Base-by-base conservation (phyloP, 1,139 yeast genomes). In the Eremothecium gossypii region DNA sequence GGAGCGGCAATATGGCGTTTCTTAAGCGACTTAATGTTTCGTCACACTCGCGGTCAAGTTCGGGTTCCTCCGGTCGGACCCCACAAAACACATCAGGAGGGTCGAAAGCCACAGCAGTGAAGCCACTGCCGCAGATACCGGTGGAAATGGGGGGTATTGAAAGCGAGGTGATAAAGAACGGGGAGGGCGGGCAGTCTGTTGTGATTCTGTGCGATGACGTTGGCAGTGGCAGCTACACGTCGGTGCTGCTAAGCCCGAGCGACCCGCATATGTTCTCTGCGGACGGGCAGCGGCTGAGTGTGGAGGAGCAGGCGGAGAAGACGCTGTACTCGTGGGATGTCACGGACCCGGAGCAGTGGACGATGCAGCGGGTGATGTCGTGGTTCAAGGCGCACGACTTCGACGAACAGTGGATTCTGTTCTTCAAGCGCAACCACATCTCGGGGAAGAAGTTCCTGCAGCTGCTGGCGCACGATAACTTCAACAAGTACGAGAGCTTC, bases 311-410 rank as follows among this genome's bases (percentile, higher is more conserved):
- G 23, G 23, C 51, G 29, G 60, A 55, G 53, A 53, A 61, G 50
- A 43, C 61, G 49, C 34, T 66, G 48, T 48, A 64, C n/a, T 61
- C 69, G 2, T 67, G 71, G 71, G 66, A 65, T 39, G 68, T 68
- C 1, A 61, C 67, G 10, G 61, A 61, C 37, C 71, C 76, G 0
- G 65, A 63, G 2, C 76, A 73, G 43, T 86, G 96, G 96, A 76
- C 82, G 4, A 67, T 76, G 51, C 75, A 72, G 11, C 69, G 83
- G 42, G 93, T 86, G 0, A 45, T 72, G 1, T 59, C 65, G 37
- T 87, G 95, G 95, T 68, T 87, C 27, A 80, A 74, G 11, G 53
- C 60, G 14, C 73, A 86, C 57, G 71, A 74, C 29, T 87, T 87
- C 61, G 83, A 83, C 48, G 73, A 71, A 5, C 70, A 80, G 9